Evolutionary conservation across 2,329 filamentous ascomycete species (phyloP), one percentile per base, ranked within the genome.

Genomic region (Macroventuria anomochaeta): DNA sequence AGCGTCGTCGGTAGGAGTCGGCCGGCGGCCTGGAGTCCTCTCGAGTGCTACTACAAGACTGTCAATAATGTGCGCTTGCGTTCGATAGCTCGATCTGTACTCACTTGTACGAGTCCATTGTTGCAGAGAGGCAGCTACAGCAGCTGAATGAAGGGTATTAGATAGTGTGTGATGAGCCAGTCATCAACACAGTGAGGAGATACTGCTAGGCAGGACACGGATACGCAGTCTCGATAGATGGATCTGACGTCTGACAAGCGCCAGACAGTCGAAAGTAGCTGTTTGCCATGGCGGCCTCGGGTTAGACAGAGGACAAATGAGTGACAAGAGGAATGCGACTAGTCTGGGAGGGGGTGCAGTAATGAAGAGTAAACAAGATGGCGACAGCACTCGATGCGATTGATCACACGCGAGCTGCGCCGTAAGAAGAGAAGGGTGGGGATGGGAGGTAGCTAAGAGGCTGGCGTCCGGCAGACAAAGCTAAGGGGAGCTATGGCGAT

Each of bases 1-100:
- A 90, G 71, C 88, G 83, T 56, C 83, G 83, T 54, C 87, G 83
- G 48, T 76, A 76, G 5, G 69, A 69, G 54, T 76, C 75, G 12
- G 59, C 55, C 8, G 68, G 59, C 10, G 72, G 65, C 63, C 88
- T 87, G 59, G 86, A 87, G 34, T 77, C 81, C 65, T 89, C 85
- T 41, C 79, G 77, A 55, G 63, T 56, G 51, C 55, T 65, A 42
- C 33, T 49, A 12, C 1, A 11, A 17, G 47, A 29, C 23, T 15
- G 49, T 73, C 40, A 72, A 57, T 52, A 51, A 47, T 7, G 13
- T 32, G 13, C 2, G 15, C 31, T 37, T 44, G n/a, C 20, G 26
- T 18, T 3, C 18, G 20, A 25, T 26, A 20, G 26, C 42, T 43
- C 26, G 39, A 25, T n/a, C 36, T 25, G 38, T 41, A 59, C 70